phyloP scores from a whole-genome alignment of 805 yeast genomes.

The Candida coquimbonensis region DNA sequence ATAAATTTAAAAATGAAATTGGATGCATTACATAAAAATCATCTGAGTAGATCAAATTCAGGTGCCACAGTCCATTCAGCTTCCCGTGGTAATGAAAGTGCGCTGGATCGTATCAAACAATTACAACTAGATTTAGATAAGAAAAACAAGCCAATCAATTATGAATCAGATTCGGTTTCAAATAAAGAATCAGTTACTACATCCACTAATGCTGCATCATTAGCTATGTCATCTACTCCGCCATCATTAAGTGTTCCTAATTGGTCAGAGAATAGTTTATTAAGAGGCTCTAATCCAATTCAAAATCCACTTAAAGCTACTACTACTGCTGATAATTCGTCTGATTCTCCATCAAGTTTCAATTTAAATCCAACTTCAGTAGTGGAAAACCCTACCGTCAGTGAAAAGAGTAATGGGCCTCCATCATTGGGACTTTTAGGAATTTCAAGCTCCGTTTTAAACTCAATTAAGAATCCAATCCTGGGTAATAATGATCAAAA shows the following conservation, averaged over 20 bases:
- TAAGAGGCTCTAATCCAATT: background rate
- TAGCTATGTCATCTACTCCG: background rate
- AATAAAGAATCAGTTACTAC: background rate
- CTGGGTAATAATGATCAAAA: background rate
- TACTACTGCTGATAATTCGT: background rate
- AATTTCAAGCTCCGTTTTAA: background rate
- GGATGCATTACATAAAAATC: background rate
- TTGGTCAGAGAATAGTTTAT: slow-evolving; percentile 5
- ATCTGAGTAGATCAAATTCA: slow-evolving; percentile 8
- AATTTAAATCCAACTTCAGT: too few relatives aligned
- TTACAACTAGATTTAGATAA: slow-evolving; percentile 2
- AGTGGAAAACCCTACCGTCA: too few relatives aligned
- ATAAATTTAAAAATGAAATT: slow-evolving; percentile 9
- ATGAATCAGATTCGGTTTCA: background rate
- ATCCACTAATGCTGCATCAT: background rate
- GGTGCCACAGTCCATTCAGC: background rate
- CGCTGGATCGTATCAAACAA: slow-evolving; percentile 9
- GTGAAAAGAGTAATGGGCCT: background rate
- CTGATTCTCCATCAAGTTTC: background rate
- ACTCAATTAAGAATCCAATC: background rate
- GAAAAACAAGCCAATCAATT: background rate
- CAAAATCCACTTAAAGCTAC: too few relatives aligned
- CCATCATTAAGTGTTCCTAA: background rate
- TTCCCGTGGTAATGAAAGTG: slow-evolving; percentile 7
- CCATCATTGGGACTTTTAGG: background rate